phyloP scores from a whole-genome alignment of 2,329 filamentous ascomycete species.

The Hypomyces rosellus region DNA sequence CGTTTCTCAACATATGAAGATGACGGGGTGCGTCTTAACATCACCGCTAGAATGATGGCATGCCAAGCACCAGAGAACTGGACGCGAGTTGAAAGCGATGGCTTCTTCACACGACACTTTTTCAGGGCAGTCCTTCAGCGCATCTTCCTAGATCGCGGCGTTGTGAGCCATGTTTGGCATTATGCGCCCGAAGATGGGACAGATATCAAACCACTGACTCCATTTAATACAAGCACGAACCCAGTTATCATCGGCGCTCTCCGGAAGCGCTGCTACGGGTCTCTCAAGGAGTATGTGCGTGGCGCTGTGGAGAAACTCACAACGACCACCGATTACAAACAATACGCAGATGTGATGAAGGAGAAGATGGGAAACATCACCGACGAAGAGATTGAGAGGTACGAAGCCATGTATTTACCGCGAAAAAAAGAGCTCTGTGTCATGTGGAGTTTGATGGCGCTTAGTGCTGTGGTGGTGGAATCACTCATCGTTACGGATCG shows the following conservation, averaged over 20 bases:
- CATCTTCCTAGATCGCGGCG: slow-evolving; percentile 79
- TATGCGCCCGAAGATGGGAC: slow-evolving; percentile 22
- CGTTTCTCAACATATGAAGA: slow-evolving; percentile 53
- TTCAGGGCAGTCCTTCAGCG: slow-evolving; percentile 86
- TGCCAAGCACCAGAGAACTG: slow-evolving; percentile 94
- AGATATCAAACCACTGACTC: slow-evolving; percentile 16
- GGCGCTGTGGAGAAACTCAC: slow-evolving; percentile 74
- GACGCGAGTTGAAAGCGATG: slow-evolving; percentile 71
- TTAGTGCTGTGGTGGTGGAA: slow-evolving; percentile 83
- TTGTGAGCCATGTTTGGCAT: slow-evolving; percentile 58
- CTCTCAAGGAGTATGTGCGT: slow-evolving; percentile 69
- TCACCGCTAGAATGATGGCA: slow-evolving; percentile 97
- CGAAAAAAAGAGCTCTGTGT: slow-evolving; percentile 77
- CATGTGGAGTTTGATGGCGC: slow-evolving; percentile 94
- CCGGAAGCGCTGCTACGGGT: slow-evolving; percentile 69
- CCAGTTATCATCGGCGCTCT: slow-evolving; percentile 84
- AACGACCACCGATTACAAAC: slow-evolving; percentile 48
- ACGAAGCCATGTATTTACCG: slow-evolving; percentile 57
- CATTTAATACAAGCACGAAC: slow-evolving; percentile 56
- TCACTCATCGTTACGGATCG: slow-evolving; percentile 85
- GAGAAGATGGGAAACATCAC: slow-evolving; percentile 62
- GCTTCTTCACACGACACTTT: slow-evolving; percentile 89
- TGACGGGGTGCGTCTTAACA: slow-evolving; percentile 76
- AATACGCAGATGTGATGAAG: slow-evolving; percentile 54
- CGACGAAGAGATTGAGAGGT: slow-evolving; percentile 67